Conservation (phyloP, 2,329 filamentous ascomycete species). For the Alternaria sp. region DNA sequence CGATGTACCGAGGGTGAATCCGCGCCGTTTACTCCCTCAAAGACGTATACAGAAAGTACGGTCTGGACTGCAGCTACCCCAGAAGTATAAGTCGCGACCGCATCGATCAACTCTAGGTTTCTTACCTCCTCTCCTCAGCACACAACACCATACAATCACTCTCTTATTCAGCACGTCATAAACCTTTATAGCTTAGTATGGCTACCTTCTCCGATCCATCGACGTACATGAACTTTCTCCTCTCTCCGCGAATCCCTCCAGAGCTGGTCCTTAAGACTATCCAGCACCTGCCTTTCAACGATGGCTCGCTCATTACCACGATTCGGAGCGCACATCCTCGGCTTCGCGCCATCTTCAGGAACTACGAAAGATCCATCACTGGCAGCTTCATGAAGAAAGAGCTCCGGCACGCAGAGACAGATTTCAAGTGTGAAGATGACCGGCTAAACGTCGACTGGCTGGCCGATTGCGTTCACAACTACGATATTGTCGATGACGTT, state of each 20-base stretch:
- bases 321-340: constrained; percentile 28
- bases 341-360: constrained; percentile 23
- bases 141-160: not conserved
- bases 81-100: not conserved
- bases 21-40: not conserved
- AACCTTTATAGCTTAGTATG: not conserved
- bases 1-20: not conserved
- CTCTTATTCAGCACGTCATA: not conserved
- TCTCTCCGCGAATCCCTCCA: constrained; percentile 28
- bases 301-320: constrained; percentile 25
- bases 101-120: not conserved
- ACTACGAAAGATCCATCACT: constrained; percentile 37
- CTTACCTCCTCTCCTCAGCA: not conserved
- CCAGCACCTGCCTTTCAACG: constrained; percentile 31
- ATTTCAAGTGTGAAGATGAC: constrained; percentile 29
- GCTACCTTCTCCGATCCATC: not conserved
- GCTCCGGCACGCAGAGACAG: constrained; percentile 34
- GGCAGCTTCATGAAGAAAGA: constrained; percentile 29
- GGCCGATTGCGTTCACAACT: constrained; percentile 32
- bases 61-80: not conserved
- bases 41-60: not conserved
- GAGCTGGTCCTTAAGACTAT: constrained; percentile 38
- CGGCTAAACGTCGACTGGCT: constrained; percentile 32
- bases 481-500: constrained; percentile 39
- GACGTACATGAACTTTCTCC: constrained; percentile 9